Percentiles rank a stretch among this genome's conserved stretches.
Conservation (phyloP, 345 rosid genomes). For the sweet orange (Citrus sinensis) region DVS_A1.0 CM039162.1:25429501-25430000, state of each 20-base stretch:
- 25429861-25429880: neutral
- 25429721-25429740: neutral
- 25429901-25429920: slow-evolving; percentile 1
- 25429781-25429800: neutral
- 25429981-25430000: neutral
- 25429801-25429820: neutral
- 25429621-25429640: too few species aligned
- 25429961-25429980: neutral
- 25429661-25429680: neutral
- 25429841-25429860: neutral
- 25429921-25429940: neutral
- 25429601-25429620: neutral
- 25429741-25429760: neutral
- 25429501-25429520: neutral
- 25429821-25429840: neutral
- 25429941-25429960: neutral
- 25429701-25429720: neutral
- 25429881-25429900: neutral
- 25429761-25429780: neutral
- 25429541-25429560: neutral
- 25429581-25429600: neutral
- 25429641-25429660: neutral
- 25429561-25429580: neutral
- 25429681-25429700: neutral
- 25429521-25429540: neutral